Percentiles rank a stretch among this genome's conserved stretches.
phyloP scores from a whole-genome alignment of 116 monocot genomes.

The Posidonia oceanica region DNA sequence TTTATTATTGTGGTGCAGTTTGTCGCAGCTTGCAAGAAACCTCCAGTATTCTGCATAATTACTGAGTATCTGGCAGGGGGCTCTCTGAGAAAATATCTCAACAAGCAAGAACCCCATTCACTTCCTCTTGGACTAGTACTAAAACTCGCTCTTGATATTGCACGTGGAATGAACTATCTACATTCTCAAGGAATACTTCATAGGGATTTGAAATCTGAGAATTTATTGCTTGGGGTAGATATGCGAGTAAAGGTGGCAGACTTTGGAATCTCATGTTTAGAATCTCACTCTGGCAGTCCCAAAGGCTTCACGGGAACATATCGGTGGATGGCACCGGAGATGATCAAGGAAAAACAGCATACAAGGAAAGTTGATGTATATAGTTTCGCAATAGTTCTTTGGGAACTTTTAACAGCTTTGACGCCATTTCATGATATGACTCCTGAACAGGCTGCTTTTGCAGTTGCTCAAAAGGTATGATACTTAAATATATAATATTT shows the following conservation, averaged over 20 bases:
- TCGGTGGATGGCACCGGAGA: slow-evolving; percentile 99
- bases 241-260: slow-evolving; percentile 89
- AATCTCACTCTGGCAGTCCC: slow-evolving; percentile 60
- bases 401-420: slow-evolving; percentile 85
- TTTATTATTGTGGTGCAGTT: slow-evolving; percentile 37
- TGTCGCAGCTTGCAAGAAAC: slow-evolving; percentile 94
- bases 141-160: slow-evolving; percentile 71
- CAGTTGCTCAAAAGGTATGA: slow-evolving; percentile 85
- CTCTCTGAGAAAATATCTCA: slow-evolving; percentile 79
- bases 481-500: no score
- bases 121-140: slow-evolving; percentile 55
- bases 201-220: slow-evolving; percentile 90
- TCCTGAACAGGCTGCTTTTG: slow-evolving; percentile 93
- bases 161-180: slow-evolving; percentile 83
- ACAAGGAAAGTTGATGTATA: slow-evolving; percentile 97
- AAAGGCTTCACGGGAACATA: slow-evolving; percentile 89
- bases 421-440: slow-evolving; percentile 93
- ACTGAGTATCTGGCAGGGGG: slow-evolving; percentile 91
- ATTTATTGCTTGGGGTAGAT: slow-evolving; percentile 77
- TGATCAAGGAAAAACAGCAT: slow-evolving; percentile 91
- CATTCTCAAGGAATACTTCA: slow-evolving; percentile 91
- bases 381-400: slow-evolving; percentile 85
- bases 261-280: slow-evolving; percentile 95
- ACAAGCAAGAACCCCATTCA: slow-evolving; percentile 76
- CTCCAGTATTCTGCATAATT: slow-evolving; percentile 95